Conservation (phyloP, 2,329 filamentous ascomycete species). For the Colletotrichum noveboracense region DNA sequence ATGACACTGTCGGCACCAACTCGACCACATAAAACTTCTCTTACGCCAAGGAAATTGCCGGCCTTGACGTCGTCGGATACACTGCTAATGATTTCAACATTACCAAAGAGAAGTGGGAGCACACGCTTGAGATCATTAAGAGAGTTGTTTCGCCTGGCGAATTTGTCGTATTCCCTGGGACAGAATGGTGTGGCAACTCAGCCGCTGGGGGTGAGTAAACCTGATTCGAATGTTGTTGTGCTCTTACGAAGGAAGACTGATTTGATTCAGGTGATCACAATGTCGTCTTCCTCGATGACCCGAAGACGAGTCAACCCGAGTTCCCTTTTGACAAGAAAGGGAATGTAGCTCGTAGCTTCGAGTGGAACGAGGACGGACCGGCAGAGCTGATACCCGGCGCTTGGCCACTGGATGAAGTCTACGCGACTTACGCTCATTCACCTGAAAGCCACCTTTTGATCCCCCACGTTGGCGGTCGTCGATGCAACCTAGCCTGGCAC, state of each 20-base stretch:
- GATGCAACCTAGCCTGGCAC: conserved; percentile 39
- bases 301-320: conserved; percentile 24
- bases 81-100: conserved; percentile 44
- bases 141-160: conserved; percentile 26
- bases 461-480: conserved; percentile 38
- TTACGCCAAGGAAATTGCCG: conserved; percentile 37
- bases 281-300: conserved; percentile 38
- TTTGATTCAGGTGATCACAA: conserved; percentile 33
- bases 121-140: conserved; percentile 30
- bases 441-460: conserved; percentile 36
- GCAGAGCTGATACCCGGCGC: conserved; percentile 34
- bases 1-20: conserved; percentile 42
- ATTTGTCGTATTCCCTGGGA: conserved; percentile 36
- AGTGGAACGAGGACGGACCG: conserved; percentile 40
- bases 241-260: neutral
- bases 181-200: conserved; percentile 40
- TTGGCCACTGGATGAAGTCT: conserved; percentile 41
- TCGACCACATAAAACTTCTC: conserved; percentile 39
- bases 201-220: conserved; percentile 27
- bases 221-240: neutral
- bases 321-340: conserved; percentile 35
- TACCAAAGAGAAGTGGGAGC: conserved; percentile 35
- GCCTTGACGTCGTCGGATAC: conserved; percentile 40
- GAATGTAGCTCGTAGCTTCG: conserved; percentile 38
- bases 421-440: conserved; percentile 38